A percentile compares a stretch with the other conserved stretches of the same genome.
Conservation (phyloP, 2,329 filamentous ascomycete species). For the Cladosporium sp. region DNA sequence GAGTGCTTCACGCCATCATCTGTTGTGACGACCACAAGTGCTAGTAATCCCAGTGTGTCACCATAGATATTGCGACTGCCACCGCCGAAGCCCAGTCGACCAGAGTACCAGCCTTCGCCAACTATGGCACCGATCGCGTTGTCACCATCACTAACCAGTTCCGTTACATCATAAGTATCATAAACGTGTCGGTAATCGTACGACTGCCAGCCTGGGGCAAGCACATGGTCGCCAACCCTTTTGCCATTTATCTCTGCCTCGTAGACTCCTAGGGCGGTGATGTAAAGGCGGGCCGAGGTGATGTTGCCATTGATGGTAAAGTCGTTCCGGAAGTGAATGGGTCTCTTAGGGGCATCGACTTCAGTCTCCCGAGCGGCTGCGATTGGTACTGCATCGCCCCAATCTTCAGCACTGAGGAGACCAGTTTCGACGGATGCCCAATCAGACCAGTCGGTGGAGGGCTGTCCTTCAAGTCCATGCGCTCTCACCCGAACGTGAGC, state of each 20-base stretch:
- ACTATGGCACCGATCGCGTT: slow-evolving; percentile 48
- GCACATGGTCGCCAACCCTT: slow-evolving; percentile 33
- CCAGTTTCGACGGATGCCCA: slow-evolving; percentile 11
- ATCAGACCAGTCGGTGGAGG: slow-evolving; percentile 8
- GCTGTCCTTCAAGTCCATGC: slow-evolving; percentile 4
- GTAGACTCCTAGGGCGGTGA: slow-evolving; percentile 8
- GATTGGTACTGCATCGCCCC: slow-evolving; percentile 9
- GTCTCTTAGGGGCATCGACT: neutral
- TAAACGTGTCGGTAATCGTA: slow-evolving; percentile 55
- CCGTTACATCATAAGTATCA: slow-evolving; percentile 54
- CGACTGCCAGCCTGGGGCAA: slow-evolving; percentile 56
- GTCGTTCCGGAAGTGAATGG: neutral
- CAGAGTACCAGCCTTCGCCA: slow-evolving; percentile 54
- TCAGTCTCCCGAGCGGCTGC: slow-evolving; percentile 9
- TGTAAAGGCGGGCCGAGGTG: slow-evolving; percentile 12
- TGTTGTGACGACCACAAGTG: slow-evolving; percentile 42
- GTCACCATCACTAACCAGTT: slow-evolving; percentile 36
- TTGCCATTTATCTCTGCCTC: slow-evolving; percentile 45
- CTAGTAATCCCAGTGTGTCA: slow-evolving; percentile 42
- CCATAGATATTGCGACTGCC: slow-evolving; percentile 42
- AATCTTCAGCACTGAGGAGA: neutral
- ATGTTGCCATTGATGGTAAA: neutral
- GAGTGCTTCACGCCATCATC: slow-evolving; percentile 34
- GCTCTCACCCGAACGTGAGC: slow-evolving; percentile 9
- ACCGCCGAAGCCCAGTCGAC: slow-evolving; percentile 40